Evolutionary conservation across 169 alveolate species (phyloP), one percentile per base, ranked within the genome.

Genomic region (Eimeria maxima): DNA sequence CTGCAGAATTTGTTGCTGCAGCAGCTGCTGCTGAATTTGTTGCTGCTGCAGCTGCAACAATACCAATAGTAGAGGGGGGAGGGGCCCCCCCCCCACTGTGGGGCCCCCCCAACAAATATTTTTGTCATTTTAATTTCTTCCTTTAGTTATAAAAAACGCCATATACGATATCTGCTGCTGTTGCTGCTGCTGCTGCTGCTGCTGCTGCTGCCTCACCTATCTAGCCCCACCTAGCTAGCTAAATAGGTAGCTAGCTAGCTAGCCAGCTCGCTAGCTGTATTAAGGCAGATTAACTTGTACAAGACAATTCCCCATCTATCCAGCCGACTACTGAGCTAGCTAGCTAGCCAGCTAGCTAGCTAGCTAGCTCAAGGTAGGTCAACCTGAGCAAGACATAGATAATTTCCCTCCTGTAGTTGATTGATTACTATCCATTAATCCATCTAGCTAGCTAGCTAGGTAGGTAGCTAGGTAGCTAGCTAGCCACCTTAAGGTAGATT

Each of bases 301-400:
- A n/a, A n/a, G n/a, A n/a, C n/a, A n/a, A n/a, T n/a, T n/a, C n/a
- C n/a, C n/a, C n/a, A n/a, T n/a, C n/a, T n/a, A n/a, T n/a, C n/a
- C n/a, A n/a, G n/a, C n/a, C n/a, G n/a, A n/a, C n/a, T n/a, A n/a
- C n/a, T n/a, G n/a, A n/a, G 57, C 57, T 11, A 50, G 57, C 57
- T 50, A 50, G 57, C 57, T 50, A 50, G 57, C 57, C 11, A 50
- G 57, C 57, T 50, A 50, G 57, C 57, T 50, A 50, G 57, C 84
- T 73, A n/a, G 84, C 84, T 73, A 8, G 33, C 42, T 73, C 47
- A 73, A 10, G 84, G 84, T 16, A 73, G 84, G 45, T 73, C 84
- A 10, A 73, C 84, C 11, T 73, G 84, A 50, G 84, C 84, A 20
- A 73, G 84, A 50, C 84, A 73, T 20, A 11, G 18, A 3, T 73